A percentile compares a stretch with the other conserved stretches of the same genome.
Evolutionary conservation across 495 filamentous ascomycete species (phyloP).

Genomic region (Daldinia loculata): DNA sequence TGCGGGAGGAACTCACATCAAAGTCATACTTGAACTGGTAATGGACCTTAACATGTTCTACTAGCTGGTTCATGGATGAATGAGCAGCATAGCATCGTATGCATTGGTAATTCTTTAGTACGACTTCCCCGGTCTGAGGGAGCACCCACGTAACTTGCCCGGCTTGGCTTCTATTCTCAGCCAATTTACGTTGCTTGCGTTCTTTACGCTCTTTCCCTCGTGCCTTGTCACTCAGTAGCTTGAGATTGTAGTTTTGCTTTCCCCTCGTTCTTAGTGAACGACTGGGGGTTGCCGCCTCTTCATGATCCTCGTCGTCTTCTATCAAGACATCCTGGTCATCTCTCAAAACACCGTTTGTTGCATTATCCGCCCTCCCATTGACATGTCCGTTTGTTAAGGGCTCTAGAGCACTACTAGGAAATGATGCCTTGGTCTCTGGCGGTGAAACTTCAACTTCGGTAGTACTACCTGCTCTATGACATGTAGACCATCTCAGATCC

Average conservation of each 20-base stretch:
- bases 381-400: slow-evolving; percentile 43
- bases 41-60: slow-evolving; percentile 56
- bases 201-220: slow-evolving; percentile 55
- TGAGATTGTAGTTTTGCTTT: slow-evolving; percentile 63
- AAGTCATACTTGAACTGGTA: slow-evolving; percentile 55
- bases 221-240: slow-evolving; percentile 57
- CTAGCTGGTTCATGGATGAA: slow-evolving; percentile 53
- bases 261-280: slow-evolving; percentile 50
- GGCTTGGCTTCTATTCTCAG: slow-evolving; percentile 41
- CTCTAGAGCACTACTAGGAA: slow-evolving; percentile 42
- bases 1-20: slow-evolving; percentile 42
- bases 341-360: slow-evolving; percentile 24
- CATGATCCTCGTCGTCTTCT: slow-evolving; percentile 48
- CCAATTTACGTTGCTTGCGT: slow-evolving; percentile 50
- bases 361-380: slow-evolving; percentile 41
- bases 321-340: slow-evolving; percentile 42
- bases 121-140: slow-evolving; percentile 53
- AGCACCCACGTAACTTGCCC: slow-evolving; percentile 54
- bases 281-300: slow-evolving; percentile 50
- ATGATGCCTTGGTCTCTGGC: slow-evolving; percentile 44
- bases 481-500: slow-evolving; percentile 56
- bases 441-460: slow-evolving; percentile 35
- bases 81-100: slow-evolving; percentile 56
- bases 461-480: slow-evolving; percentile 39
- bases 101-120: slow-evolving; percentile 54